phyloP scores from a whole-genome alignment of 345 rosid genomes.

The Hibiscus tridactylites region DNA sequence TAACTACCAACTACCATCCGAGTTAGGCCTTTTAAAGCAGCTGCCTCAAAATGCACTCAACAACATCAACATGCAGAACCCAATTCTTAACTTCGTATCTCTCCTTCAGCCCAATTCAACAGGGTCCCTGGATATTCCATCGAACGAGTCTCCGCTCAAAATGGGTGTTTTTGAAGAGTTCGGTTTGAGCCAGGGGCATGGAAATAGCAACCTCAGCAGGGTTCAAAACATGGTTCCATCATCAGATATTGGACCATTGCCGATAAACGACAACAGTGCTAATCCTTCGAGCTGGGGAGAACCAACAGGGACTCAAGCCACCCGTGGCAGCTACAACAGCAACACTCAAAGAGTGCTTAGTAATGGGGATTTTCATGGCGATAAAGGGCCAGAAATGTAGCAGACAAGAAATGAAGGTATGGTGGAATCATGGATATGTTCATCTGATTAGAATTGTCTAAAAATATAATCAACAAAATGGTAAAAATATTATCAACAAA shows the following conservation, averaged over 20 bases:
- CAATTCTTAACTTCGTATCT: constrained; percentile 51
- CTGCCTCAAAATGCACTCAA: constrained; percentile 27
- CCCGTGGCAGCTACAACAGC: constrained; percentile 21
- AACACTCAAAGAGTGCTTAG: constrained; percentile 15
- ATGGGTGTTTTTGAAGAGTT: constrained; percentile 43
- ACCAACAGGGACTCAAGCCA: constrained; percentile 19
- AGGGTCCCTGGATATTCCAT: constrained; percentile 10
- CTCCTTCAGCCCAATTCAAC: constrained; percentile 43
- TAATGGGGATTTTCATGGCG: constrained; percentile 34
- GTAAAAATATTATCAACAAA: background rate
- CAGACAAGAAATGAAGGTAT: constrained; percentile 45
- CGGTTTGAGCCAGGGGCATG: constrained; percentile 33
- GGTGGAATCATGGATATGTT: constrained; percentile 87
- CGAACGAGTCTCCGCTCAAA: constrained; percentile 24
- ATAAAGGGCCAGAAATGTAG: constrained; percentile 29
- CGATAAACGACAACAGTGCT: constrained; percentile 10
- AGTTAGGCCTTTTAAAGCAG: constrained; percentile 22
- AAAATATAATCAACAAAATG: background rate
- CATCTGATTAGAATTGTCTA: constrained; percentile 49
- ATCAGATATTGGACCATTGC: constrained; percentile 17
- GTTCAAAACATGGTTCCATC: constrained; percentile 22
- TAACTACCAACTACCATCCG: constrained; percentile 26
- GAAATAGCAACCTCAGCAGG: constrained; percentile 20
- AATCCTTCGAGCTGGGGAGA: constrained; percentile 14
- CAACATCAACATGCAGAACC: constrained; percentile 39